phyloP scores from a whole-genome alignment of 1,139 yeast species.

The Kazachstania sp. region DNA sequence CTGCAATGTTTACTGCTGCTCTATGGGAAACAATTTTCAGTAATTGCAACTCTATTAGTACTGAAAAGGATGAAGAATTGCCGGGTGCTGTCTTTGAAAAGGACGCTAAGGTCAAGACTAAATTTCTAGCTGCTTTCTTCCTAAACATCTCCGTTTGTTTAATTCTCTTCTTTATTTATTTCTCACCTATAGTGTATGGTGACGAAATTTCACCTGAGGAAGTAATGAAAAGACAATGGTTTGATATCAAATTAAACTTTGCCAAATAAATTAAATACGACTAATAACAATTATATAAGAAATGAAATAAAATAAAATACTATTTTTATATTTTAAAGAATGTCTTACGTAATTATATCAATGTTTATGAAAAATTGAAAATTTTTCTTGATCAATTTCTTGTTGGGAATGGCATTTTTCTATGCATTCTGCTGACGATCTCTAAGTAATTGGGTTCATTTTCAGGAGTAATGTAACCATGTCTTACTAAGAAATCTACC shows the following conservation, averaged over 20 bases:
- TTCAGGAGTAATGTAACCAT: conserved; percentile 56
- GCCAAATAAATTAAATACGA: conserved; percentile 5
- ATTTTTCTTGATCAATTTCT: not conserved
- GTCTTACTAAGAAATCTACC: conserved; percentile 77
- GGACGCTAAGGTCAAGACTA: conserved; percentile 20
- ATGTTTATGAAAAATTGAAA: not conserved
- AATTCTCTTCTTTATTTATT: conserved; percentile 59
- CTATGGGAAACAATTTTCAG: conserved; percentile 72
- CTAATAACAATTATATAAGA: not conserved
- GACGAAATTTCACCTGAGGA: conserved; percentile 55
- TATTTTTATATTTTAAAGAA: not conserved
- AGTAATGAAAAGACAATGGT: conserved; percentile 68
- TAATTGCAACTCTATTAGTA: conserved; percentile 39
- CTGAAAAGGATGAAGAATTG: conserved; percentile 27
- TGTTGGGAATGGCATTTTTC: conserved; percentile 63
- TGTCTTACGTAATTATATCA: not conserved
- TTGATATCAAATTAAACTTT: conserved; percentile 64
- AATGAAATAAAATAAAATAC: not conserved
- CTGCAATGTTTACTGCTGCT: conserved; percentile 77
- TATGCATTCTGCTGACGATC: conserved; percentile 52
- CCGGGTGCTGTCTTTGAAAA: conserved; percentile 19
- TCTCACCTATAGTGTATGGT: conserved; percentile 84
- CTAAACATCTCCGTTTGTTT: conserved; percentile 40
- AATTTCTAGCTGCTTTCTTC: conserved; percentile 33
- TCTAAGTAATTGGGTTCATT: conserved; percentile 56